Conservation (phyloP, 805 yeast species). For the Metschnikowia bowlesiae region DNA sequence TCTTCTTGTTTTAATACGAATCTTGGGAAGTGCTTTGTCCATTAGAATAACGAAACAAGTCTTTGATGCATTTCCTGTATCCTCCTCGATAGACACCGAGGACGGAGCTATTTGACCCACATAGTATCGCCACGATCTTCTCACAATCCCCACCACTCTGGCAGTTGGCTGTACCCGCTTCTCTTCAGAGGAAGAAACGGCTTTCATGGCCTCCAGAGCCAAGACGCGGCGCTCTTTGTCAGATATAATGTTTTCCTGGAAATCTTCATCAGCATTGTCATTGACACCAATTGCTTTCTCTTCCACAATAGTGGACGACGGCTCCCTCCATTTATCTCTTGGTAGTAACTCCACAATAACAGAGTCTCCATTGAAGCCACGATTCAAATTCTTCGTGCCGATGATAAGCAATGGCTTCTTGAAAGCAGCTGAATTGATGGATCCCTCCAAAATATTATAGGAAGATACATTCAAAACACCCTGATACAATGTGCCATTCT, state of each 20-base stretch:
- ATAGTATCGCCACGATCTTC: slow-evolving; percentile 93
- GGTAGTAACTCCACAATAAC: slow-evolving; percentile 91
- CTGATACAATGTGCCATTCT: slow-evolving; percentile 81
- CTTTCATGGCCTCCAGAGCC: slow-evolving; percentile 70
- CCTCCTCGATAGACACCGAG: slow-evolving; percentile 53
- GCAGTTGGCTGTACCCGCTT: slow-evolving; percentile 84
- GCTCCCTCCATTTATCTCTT: slow-evolving; percentile 79
- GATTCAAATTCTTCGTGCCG: slow-evolving; percentile 80
- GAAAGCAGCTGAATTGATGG: slow-evolving; percentile 64
- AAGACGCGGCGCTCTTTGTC: slow-evolving; percentile 69
- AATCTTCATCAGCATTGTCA: slow-evolving; percentile 56
- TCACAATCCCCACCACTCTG: slow-evolving; percentile 77
- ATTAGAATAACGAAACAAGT: slow-evolving; percentile 80
- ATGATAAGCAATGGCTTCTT: slow-evolving; percentile 76
- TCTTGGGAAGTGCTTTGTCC: slow-evolving; percentile 85
- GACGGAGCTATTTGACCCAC: slow-evolving; percentile 89
- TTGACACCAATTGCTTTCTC: slow-evolving; percentile 60
- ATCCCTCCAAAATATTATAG: slow-evolving; percentile 86
- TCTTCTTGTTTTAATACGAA: slow-evolving; percentile 82
- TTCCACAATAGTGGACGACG: slow-evolving; percentile 74
- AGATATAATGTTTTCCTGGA: slow-evolving; percentile 48
- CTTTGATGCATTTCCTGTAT: slow-evolving; percentile 60
- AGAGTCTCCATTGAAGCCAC: slow-evolving; percentile 88
- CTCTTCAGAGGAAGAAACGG: slow-evolving; percentile 42
- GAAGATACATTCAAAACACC: slow-evolving; percentile 78